Evolutionary conservation across 495 filamentous ascomycete species (phyloP).

Genomic region (Neurospora sp.): DNA sequence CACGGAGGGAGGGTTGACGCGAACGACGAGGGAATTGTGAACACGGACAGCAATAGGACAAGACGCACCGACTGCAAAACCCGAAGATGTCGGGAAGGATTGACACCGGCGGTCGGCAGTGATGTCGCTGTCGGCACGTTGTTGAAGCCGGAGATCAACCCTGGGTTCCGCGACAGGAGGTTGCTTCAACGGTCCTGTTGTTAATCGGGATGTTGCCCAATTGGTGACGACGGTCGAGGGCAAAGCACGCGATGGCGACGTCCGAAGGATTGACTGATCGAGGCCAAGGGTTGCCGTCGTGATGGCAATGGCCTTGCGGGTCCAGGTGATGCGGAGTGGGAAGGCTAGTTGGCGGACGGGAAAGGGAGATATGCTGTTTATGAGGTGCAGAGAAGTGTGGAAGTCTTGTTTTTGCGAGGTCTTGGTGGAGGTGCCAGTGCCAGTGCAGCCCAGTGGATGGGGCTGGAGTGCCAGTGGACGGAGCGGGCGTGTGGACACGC

Average conservation of each 20-base stretch:
- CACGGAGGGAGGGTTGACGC: not conserved
- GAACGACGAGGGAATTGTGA: not conserved
- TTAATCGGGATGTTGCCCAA: not conserved
- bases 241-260: not conserved
- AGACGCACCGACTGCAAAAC: not conserved
- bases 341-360: constrained; percentile 6
- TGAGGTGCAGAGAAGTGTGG: constrained; percentile 5
- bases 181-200: not conserved
- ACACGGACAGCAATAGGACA: not conserved
- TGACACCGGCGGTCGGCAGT: not conserved
- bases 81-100: not conserved
- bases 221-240: not conserved
- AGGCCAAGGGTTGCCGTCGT: constrained; percentile 9
- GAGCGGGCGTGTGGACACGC: constrained; percentile 15
- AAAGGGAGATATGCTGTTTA: constrained; percentile 10
- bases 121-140: not conserved
- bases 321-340: constrained; percentile 8
- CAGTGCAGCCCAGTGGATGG: constrained; percentile 7
- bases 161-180: not conserved
- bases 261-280: constrained; percentile 2
- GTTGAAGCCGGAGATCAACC: not conserved
- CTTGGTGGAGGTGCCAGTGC: constrained; percentile 18
- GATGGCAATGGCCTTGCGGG: constrained; percentile 10
- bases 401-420: constrained; percentile 26
- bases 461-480: constrained; percentile 9